Percentiles rank a stretch among this genome's conserved stretches.
These are phyloP conservation scores for Aphanomyces invadans DNA, from an alignment of 352 stramenopile genomes.

Conservation along the genomic window DNA sequence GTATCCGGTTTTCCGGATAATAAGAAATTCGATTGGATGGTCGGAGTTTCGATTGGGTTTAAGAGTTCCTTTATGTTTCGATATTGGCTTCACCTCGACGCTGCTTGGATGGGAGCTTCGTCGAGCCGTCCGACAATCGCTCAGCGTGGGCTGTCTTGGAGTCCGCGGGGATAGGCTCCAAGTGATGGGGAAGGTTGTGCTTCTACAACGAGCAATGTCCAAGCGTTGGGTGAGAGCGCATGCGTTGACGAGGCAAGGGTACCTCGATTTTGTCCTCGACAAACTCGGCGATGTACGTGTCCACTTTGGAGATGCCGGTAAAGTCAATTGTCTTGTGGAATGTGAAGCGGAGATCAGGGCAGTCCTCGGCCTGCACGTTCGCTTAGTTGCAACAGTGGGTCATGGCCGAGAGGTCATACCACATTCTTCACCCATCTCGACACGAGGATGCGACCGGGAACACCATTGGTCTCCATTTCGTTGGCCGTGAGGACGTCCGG, in stretches of 20 bases:
- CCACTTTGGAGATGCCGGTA: slow-evolving; percentile 74
- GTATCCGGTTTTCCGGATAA: slow-evolving; percentile 14
- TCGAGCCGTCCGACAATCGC: background rate
- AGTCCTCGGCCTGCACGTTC: slow-evolving; percentile 3
- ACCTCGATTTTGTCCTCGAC: slow-evolving; percentile 32
- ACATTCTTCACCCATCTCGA: slow-evolving; percentile 73
- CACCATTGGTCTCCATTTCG: slow-evolving; percentile 79
- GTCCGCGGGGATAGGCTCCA: background rate
- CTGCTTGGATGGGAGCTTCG: background rate
- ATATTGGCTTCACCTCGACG: too few species aligned
- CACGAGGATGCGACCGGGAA: slow-evolving; percentile 72
- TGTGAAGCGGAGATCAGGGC: slow-evolving; percentile 64
- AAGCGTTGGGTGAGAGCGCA: background rate
- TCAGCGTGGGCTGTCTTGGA: background rate
- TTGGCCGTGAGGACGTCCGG: slow-evolving; percentile 76
- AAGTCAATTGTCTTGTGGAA: slow-evolving; percentile 78
- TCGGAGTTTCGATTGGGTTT: background rate
- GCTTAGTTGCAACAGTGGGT: background rate
- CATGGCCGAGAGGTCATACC: slow-evolving; percentile 24
- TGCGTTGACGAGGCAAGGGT: background rate
- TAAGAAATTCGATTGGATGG: background rate
- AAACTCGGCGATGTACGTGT: slow-evolving; percentile 79
- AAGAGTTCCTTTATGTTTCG: background rate
- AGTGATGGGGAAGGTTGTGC: background rate
- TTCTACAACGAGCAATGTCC: background rate